Conservation (phyloP, 202 grass and related monocot species). For the Zizania palustris region DNA sequence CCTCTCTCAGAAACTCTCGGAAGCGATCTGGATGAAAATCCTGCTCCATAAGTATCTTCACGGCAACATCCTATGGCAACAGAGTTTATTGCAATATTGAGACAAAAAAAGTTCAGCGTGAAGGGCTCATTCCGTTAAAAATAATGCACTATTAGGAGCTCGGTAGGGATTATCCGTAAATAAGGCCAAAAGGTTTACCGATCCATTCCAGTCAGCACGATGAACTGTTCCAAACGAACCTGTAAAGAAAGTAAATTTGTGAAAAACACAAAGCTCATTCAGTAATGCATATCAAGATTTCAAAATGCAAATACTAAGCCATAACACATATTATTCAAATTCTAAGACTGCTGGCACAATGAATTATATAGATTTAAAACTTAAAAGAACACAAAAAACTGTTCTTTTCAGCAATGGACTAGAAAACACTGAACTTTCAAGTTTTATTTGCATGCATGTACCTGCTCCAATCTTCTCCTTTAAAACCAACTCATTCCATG, state of each 20-base stretch:
- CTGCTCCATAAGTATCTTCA: constrained; percentile 99
- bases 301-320: background rate
- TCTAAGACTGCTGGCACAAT: constrained; percentile 15
- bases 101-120: constrained; percentile 8
- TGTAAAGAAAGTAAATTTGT: constrained; percentile 47
- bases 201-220: constrained; percentile 99
- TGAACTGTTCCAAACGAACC: constrained; percentile 99
- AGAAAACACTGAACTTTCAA: constrained; percentile 18
- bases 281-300: constrained; percentile 27
- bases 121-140: constrained; percentile 13
- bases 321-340: constrained; percentile 26
- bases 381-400: background rate
- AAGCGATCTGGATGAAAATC: constrained; percentile 93
- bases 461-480: constrained; percentile 99
- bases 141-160: constrained; percentile 5
- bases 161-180: background rate
- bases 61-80: constrained; percentile 82
- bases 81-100: constrained; percentile 32
- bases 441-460: constrained; percentile 36
- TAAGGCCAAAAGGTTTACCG: constrained; percentile 60
- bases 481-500: constrained; percentile 81
- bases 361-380: constrained; percentile 6
- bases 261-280: constrained; percentile 27
- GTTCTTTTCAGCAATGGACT: background rate
- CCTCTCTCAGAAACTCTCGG: constrained; percentile 96